A percentile compares a stretch with the other conserved stretches of the same genome.
Evolutionary conservation across 2,329 filamentous ascomycete genomes (phyloP).

Genomic region (Cladosporium colombiae): DNA sequence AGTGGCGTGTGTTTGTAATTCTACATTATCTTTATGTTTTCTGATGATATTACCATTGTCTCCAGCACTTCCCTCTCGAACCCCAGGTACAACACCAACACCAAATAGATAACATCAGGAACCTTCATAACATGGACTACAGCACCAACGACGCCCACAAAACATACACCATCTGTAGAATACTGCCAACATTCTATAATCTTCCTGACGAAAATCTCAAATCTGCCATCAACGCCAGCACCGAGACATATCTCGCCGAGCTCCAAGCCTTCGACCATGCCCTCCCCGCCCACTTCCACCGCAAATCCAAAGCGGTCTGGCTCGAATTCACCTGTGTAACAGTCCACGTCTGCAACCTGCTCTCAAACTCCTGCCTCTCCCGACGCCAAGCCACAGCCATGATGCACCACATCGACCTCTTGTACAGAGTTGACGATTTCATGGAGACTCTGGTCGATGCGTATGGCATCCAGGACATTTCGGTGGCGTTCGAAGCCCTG

Average conservation of each 20-base stretch:
- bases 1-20: too few relatives aligned
- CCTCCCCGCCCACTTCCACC: not conserved
- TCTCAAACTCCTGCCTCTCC: not conserved
- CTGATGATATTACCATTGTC: not conserved
- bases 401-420: constrained; percentile 10
- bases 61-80: not conserved
- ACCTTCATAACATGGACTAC: not conserved
- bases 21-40: not conserved
- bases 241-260: not conserved
- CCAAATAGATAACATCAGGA: not conserved
- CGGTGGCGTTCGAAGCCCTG: not conserved
- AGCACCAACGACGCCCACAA: not conserved
- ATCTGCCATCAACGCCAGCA: not conserved
- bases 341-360: constrained; percentile 1
- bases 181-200: not conserved
- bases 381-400: not conserved
- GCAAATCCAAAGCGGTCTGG: constrained; percentile 1
- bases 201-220: not conserved
- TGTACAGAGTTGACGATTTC: constrained; percentile 13
- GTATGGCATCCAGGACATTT: constrained; percentile 5
- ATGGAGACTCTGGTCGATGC: constrained; percentile 6
- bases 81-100: not conserved
- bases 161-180: not conserved
- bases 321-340: constrained; percentile 10
- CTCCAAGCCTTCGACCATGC: not conserved